These are phyloP conservation scores for Phyllosticta citribraziliensis DNA, from an alignment of 2,329 filamentous ascomycete genomes.

Conservation along the genomic window DNA sequence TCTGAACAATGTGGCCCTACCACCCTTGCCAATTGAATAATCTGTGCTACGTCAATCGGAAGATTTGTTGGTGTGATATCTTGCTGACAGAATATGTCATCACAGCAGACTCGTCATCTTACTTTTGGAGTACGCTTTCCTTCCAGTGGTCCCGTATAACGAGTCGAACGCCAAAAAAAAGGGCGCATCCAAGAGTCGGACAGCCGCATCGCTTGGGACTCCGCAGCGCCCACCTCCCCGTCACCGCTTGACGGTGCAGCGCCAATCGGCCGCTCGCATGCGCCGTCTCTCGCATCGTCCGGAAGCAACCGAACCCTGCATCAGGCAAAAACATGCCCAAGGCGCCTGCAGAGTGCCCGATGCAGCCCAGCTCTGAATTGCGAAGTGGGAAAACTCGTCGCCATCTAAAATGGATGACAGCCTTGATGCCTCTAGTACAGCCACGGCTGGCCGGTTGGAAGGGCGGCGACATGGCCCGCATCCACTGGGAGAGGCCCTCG, in stretches of 20 bases:
- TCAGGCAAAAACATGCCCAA: slow-evolving; percentile 6
- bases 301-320: slow-evolving; percentile 11
- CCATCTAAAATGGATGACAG: slow-evolving; percentile 3
- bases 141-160: neutral
- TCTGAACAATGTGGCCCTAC: neutral
- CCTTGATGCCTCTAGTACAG: slow-evolving; percentile 6
- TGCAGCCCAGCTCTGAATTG: slow-evolving; percentile 1
- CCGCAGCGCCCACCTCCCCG: slow-evolving; percentile 2
- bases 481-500: slow-evolving; percentile 7
- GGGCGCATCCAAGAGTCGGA: neutral
- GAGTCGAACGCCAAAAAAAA: neutral
- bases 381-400: neutral
- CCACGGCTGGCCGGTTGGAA: slow-evolving; percentile 6
- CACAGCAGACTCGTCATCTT: neutral
- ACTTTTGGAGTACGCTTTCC: neutral
- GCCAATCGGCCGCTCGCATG: slow-evolving; percentile 10
- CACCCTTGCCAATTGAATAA: neutral
- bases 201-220: slow-evolving; percentile 5
- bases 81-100: neutral
- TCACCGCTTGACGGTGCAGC: slow-evolving; percentile 4
- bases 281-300: slow-evolving; percentile 7
- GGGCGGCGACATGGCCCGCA: slow-evolving; percentile 6
- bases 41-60: neutral
- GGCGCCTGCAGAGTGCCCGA: slow-evolving; percentile 7
- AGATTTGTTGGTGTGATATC: neutral